Base-by-base conservation (phyloP, 2,329 filamentous ascomycete genomes). In the Ceratocystis destructans region DNA sequence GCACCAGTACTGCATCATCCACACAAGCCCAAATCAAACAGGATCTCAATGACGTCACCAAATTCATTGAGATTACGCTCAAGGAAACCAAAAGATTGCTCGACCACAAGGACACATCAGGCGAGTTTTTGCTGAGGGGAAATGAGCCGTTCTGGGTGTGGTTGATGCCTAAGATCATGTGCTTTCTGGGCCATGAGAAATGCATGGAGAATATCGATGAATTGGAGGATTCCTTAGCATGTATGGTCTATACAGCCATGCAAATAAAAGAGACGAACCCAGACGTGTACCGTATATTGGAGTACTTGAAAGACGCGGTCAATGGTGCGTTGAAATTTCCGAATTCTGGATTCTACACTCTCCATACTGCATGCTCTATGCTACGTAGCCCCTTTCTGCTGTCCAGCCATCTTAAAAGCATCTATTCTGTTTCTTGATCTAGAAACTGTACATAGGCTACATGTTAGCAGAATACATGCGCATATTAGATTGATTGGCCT, bases 11-110 rank as follows among this genome's bases (percentile, higher is more conserved):
- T 5, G 20, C 53, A 6, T 25, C 37, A 5, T 45, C 50, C 5
- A 31, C 53, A 4, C 53, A 48, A 41, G 53, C 53, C 22, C 64
- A 65, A 55, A 65, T 65, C 37, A 57, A 59, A 22, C 64, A 59
- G 20, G 75, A 86, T 53, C 76, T 82, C 33, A 75, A 80, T 59
- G 85, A 89, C 71, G 84, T 84, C 0, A 75, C 82, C 45, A 87
- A 90, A 72, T 91, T 96, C 64, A 80, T 96, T 57, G 82, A 83
- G 67, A 82, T 88, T 64, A 89, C 88, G 2, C 81, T 96, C 69
- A 82, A 84, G 69, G 88, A 91, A 72, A 89, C 87, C 6, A 90
- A 89, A 1, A 77, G 80, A 46, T 82, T 91, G n/a, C 77, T 93
- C 33, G 76, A 80, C 22, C 79, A 78, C 67, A 74, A 73, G 33